Evolutionary conservation across 306 rosid genomes (phyloP), one percentile per base, ranked within the genome.

Genomic region (Cicer cuneatum): DNA sequence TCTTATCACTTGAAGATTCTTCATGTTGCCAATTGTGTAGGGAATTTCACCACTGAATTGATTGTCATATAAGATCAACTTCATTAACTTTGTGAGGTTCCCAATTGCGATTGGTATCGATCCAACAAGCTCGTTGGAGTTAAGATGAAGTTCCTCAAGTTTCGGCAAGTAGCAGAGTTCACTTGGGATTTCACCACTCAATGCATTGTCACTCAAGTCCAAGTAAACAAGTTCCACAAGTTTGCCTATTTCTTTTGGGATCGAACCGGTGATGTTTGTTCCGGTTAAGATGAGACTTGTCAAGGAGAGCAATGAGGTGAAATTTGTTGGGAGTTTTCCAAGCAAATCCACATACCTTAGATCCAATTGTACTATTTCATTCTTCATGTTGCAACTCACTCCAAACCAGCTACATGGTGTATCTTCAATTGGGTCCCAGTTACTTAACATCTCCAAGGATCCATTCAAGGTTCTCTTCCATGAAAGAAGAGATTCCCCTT

Each of bases 361-460:
- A 73, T 85, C 86, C 57, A 94, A 75, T 83, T 79, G 83, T 49
- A 80, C 86, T 19, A 90, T 93, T 66, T 86, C 48, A 18, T 56
- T 75, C 47, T 83, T 82, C 46, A n/a, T 19, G 80, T 88, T 89
- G 89, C 99, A 94, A 14, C 73, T 72, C 66, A 94, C 82, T 42
- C 97, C 99, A 56, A 71, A 85, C 99, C 99, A 94, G 43, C 81
- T 79, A 71, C 99, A 94, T 63, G 99, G 97, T 15, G 88, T 84
- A 10, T 59, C 80, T 57, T 93, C 80, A 58, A 61, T 78, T 40
- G 90, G 83, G 76, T 88, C 69, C 98, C 98, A 93, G 60, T 73
- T 76, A 42, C 77, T 60, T 75, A 93, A 70, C 5, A 51, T 75
- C 15, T 78, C 88, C 2, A 35, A 46, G 15, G 92, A 87, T 10